Evolutionary conservation across 2,329 filamentous ascomycete genomes (phyloP).

Genomic region (Sphaerulina musiva): DNA sequence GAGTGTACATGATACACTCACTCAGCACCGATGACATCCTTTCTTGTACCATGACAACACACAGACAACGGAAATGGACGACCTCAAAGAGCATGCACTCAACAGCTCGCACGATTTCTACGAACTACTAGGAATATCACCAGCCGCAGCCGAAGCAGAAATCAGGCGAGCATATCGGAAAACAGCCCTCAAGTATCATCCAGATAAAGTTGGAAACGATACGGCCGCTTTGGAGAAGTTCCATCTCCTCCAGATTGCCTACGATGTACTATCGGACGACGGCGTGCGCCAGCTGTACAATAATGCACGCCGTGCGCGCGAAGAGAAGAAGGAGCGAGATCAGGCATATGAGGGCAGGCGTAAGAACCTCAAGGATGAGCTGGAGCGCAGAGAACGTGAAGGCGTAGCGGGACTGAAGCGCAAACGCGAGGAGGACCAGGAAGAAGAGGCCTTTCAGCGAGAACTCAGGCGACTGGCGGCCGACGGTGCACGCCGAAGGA

Average conservation of each 20-base stretch:
- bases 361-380: slow-evolving; percentile 74
- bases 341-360: slow-evolving; percentile 67
- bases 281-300: slow-evolving; percentile 72
- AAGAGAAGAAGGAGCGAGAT: slow-evolving; percentile 63
- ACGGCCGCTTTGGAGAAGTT: slow-evolving; percentile 68
- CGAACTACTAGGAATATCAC: slow-evolving; percentile 61
- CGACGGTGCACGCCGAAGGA: slow-evolving; percentile 48
- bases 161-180: slow-evolving; percentile 80
- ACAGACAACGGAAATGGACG: slow-evolving; percentile 34
- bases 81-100: slow-evolving; percentile 40
- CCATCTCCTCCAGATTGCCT: slow-evolving; percentile 77
- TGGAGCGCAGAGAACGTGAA: slow-evolving; percentile 66
- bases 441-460: slow-evolving; percentile 55
- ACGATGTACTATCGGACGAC: slow-evolving; percentile 70
- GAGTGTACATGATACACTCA: no score
- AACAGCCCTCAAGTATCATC: slow-evolving; percentile 82
- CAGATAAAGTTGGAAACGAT: slow-evolving; percentile 69
- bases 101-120: slow-evolving; percentile 60
- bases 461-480: slow-evolving; percentile 42
- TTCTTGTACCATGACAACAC: no score
- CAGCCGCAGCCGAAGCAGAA: slow-evolving; percentile 60
- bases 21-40: no score
- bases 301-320: slow-evolving; percentile 61
- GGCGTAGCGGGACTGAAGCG: slow-evolving; percentile 36
- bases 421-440: slow-evolving; percentile 39